Conservation (phyloP, 2,329 filamentous ascomycete species). For the Penicillium janthinellum region DNA sequence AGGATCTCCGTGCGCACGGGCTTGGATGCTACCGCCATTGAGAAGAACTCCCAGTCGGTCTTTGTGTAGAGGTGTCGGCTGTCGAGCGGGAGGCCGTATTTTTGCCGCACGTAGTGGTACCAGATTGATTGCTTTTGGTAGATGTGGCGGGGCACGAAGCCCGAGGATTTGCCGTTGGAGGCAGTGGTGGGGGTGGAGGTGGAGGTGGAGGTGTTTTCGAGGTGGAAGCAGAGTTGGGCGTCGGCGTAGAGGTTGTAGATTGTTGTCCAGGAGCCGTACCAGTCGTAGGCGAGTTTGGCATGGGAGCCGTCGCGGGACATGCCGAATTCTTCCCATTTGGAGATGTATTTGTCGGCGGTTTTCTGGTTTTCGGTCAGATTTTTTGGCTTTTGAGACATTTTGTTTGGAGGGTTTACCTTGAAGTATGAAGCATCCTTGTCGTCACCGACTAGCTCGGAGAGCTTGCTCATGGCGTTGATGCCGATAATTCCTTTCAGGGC, state of each 20-base stretch:
- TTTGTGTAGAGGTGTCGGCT: slow-evolving; percentile 82
- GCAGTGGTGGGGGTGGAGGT: not conserved
- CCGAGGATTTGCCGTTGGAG: slow-evolving; percentile 33
- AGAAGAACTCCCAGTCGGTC: slow-evolving; percentile 90
- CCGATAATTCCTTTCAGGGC: slow-evolving; percentile 83
- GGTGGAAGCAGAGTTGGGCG: slow-evolving; percentile 77
- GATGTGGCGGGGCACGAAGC: slow-evolving; percentile 72
- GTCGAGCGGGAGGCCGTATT: slow-evolving; percentile 80
- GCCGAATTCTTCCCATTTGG: slow-evolving; percentile 70
- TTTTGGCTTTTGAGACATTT: not conserved
- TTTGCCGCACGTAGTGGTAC: slow-evolving; percentile 78
- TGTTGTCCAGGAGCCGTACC: slow-evolving; percentile 79
- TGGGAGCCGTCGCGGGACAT: slow-evolving; percentile 71
- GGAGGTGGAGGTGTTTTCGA: slow-evolving; percentile 47
- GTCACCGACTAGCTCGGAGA: slow-evolving; percentile 65
- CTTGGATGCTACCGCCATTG: slow-evolving; percentile 73
- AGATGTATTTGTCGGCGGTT: slow-evolving; percentile 67
- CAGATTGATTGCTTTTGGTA: slow-evolving; percentile 79
- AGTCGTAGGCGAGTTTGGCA: slow-evolving; percentile 77
- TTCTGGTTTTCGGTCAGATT: slow-evolving; percentile 36
- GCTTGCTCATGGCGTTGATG: slow-evolving; percentile 74
- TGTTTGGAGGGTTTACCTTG: slow-evolving; percentile 38
- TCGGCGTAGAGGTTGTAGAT: slow-evolving; percentile 86
- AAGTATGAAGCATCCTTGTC: slow-evolving; percentile 60
- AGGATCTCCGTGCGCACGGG: slow-evolving; percentile 71